These are phyloP conservation scores for Nicotiana rustica DNA, from an alignment of 305 asterid species.

Conservation along the genomic window DNA sequence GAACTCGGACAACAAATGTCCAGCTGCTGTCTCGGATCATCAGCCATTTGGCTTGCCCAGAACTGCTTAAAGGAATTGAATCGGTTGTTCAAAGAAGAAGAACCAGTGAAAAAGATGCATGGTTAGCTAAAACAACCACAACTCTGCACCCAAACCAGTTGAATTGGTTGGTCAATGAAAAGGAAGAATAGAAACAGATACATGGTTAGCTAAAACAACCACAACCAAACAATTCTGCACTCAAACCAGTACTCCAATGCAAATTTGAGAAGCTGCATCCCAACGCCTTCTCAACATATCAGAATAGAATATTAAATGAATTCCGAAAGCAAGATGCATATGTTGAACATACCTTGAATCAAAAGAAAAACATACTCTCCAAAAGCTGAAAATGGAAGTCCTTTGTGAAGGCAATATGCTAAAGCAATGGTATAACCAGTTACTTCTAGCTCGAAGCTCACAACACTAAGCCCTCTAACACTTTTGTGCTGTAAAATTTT, in stretches of 20 bases:
- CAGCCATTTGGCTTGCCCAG: neutral
- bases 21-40: neutral
- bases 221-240: neutral
- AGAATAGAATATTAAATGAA: neutral
- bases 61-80: neutral
- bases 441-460: conserved; percentile 86
- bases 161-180: neutral
- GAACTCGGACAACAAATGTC: neutral
- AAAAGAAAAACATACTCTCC: conserved; percentile 92
- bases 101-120: neutral
- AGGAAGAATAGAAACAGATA: neutral
- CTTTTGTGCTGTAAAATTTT: conserved; percentile 69
- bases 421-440: conserved; percentile 94
- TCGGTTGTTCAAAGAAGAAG: neutral
- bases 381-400: conserved; percentile 95
- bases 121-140: neutral
- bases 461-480: conserved; percentile 82
- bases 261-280: neutral
- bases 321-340: neutral
- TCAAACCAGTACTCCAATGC: neutral
- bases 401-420: conserved; percentile 96
- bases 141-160: neutral
- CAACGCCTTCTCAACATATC: neutral
- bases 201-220: neutral
- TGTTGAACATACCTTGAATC: conserved; percentile 63